phyloP scores from a whole-genome alignment of 1,139 yeast genomes.

The Magnusiomyces magnusii region DNA sequence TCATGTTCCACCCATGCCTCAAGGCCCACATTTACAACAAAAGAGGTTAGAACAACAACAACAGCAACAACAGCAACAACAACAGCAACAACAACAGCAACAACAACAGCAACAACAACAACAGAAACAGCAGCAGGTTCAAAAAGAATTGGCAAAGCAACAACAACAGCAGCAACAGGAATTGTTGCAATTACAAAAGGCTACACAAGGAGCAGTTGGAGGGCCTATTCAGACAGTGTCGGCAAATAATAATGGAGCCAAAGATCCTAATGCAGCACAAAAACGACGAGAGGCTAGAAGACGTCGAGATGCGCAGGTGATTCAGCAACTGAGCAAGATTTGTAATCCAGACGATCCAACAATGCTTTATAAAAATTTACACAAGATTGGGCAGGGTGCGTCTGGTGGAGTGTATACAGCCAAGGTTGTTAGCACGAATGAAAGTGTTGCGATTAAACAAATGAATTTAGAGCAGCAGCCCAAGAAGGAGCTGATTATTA shows the following conservation, averaged over 20 bases:
- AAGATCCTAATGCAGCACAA: constrained; percentile 36
- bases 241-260: constrained; percentile 30
- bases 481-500: constrained; percentile 85
- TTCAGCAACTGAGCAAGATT: constrained; percentile 62
- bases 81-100: constrained; percentile 17
- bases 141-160: constrained; percentile 18
- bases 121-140: constrained; percentile 16
- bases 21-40: constrained; percentile 13
- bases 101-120: constrained; percentile 15
- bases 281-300: constrained; percentile 72
- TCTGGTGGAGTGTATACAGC: constrained; percentile 97
- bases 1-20: constrained; percentile 16
- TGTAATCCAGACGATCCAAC: constrained; percentile 88
- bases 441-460: constrained; percentile 88
- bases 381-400: constrained; percentile 96
- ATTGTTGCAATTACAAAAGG: constrained; percentile 30
- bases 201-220: constrained; percentile 28
- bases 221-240: constrained; percentile 24
- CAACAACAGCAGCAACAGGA: constrained; percentile 23
- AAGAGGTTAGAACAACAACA: constrained; percentile 11
- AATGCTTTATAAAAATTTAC: constrained; percentile 54
- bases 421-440: constrained; percentile 47
- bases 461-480: constrained; percentile 94
- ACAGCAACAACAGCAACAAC: constrained; percentile 18
- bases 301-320: constrained; percentile 58